Evolutionary conservation across 805 yeast genomes (phyloP), one percentile per base, ranked within the genome.

Genomic region (Yamadazyma insecticola): DNA sequence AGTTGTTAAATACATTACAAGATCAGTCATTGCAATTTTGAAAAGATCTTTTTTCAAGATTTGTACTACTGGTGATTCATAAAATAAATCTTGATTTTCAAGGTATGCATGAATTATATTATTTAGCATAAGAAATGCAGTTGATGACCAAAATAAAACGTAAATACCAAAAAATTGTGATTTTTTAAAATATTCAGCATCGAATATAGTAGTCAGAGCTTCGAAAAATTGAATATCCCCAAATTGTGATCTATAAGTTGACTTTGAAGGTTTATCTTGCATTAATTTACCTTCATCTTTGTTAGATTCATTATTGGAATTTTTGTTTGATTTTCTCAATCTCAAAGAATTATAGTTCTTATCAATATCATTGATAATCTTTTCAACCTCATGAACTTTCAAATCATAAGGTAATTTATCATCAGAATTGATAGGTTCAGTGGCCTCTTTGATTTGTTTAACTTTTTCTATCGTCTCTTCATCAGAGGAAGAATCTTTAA

Each of bases 131-230:
- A 70, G 52, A 34, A 80, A 65, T 16, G 72, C 78, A 4, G 78
- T 70, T 4, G 74, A 72, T 33, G 84, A 59, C 96, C 96, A 86
- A 40, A 78, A 76, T 29, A 88, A 70, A 4, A 86, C 80, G 53
- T 78, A 90, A 37, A 92, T 71, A 2, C 97, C 97, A 44, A 74
- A 77, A 52, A 85, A 88, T 33, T 63, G 60, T 3, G 76, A 55
- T 1, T 67, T 58, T 30, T 60, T 58, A 37, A 66, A 59, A 17
- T 55, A 48, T 4, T 61, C 66, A 11, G 68, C 58, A 47, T 81
- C 89, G 39, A 81, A 66, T 12, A 81, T 76, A 4, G 70, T 59
- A 6, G 70, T 52, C 19, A 70, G 34, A 10, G 44, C 36, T 14
- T 57, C 50, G 22, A 51, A 45, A 43, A 77, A 76, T 16, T 62